A percentile compares a stretch with the other conserved stretches of the same genome.
Conservation (phyloP, 2,329 filamentous ascomycete genomes). For the Verticillium nonalfalfae region DNA sequence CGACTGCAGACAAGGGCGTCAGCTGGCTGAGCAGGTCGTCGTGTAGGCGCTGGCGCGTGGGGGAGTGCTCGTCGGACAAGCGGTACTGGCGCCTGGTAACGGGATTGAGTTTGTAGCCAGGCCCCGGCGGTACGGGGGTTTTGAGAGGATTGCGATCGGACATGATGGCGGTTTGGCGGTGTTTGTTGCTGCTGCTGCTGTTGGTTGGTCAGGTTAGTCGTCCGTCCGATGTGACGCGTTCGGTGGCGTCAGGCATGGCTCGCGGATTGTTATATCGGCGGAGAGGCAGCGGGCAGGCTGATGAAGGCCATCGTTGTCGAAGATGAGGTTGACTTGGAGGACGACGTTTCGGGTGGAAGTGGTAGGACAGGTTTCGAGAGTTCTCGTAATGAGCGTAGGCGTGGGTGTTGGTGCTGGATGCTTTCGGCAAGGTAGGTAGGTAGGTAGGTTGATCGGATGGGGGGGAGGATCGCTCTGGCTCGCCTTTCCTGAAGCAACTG, state of each 20-base stretch:
- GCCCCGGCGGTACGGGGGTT: conserved; percentile 22
- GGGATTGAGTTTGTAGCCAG: conserved; percentile 24
- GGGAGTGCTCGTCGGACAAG: conserved; percentile 31
- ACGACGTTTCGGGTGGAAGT: background rate
- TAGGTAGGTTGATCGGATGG: background rate
- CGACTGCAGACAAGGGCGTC: conserved; percentile 52
- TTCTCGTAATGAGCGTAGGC: background rate
- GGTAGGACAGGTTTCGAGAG: background rate
- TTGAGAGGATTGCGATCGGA: conserved; percentile 23
- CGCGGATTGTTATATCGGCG: background rate
- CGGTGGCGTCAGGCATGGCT: background rate
- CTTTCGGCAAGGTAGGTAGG: background rate
- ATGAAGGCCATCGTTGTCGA: conserved; percentile 1
- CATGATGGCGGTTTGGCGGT: conserved; percentile 17
- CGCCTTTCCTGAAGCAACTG: background rate
- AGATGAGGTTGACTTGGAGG: background rate
- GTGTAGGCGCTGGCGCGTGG: conserved; percentile 35
- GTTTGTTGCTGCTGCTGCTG: conserved; percentile 2
- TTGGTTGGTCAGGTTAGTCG: conserved; percentile 6
- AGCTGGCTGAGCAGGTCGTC: conserved; percentile 59
- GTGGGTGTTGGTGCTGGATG: background rate
- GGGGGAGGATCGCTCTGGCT: background rate
- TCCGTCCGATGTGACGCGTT: conserved; percentile 3
- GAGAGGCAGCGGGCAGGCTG: background rate
- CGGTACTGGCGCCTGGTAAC: conserved; percentile 31